Percentiles rank a stretch among this genome's conserved stretches.
Evolutionary conservation across 2,329 filamentous ascomycete genomes (phyloP).

Genomic region (Cytospora chrysosperma): DNA sequence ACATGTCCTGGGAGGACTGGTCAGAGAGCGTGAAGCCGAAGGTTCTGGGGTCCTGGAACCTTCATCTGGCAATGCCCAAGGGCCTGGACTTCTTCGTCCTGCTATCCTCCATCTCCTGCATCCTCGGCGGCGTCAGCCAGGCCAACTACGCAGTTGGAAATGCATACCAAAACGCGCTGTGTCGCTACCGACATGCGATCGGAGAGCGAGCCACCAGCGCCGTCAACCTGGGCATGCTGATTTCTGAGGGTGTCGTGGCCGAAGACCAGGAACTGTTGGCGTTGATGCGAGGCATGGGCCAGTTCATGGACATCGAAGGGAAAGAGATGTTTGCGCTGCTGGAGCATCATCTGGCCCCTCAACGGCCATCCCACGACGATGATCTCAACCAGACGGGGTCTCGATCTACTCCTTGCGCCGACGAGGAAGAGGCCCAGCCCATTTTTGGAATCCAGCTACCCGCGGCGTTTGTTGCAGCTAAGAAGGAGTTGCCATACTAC

Average conservation of each 20-base stretch:
- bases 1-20: constrained; percentile 12
- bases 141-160: constrained; percentile 41
- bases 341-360: constrained; percentile 24
- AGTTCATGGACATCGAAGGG: constrained; percentile 7
- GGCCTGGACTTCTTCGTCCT: constrained; percentile 40
- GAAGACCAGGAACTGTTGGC: constrained; percentile 27
- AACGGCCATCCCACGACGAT: no score
- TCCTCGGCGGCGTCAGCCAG: constrained; percentile 37
- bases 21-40: constrained; percentile 5
- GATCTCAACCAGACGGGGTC: no score
- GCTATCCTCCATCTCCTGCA: constrained; percentile 38
- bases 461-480: neutral
- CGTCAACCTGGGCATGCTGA: constrained; percentile 24
- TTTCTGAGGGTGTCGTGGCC: constrained; percentile 22
- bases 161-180: constrained; percentile 33
- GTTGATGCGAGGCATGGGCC: constrained; percentile 18
- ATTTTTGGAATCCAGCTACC: neutral
- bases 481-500: neutral
- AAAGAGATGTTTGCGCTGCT: constrained; percentile 21
- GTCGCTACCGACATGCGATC: neutral
- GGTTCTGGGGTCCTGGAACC: constrained; percentile 22
- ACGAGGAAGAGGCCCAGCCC: neutral
- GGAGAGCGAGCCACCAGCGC: constrained; percentile 37
- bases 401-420: no score
- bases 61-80: constrained; percentile 22